phyloP scores from a whole-genome alignment of 345 rosid species.

The Rubroshorea leprosula region DNA sequence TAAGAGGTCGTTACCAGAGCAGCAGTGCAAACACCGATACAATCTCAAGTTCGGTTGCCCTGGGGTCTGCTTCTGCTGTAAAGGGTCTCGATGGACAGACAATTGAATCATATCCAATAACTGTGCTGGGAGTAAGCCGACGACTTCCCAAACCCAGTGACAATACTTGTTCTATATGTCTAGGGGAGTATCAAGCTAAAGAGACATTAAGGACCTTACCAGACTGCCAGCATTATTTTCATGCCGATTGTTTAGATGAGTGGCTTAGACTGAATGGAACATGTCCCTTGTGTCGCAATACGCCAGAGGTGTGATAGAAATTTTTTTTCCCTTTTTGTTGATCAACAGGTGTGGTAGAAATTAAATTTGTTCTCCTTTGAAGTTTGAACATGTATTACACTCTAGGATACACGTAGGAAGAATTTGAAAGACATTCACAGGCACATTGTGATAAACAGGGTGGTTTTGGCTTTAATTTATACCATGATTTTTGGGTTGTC shows the following conservation, averaged over 20 bases:
- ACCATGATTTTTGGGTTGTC: too few relatives aligned
- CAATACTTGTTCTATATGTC: conserved; percentile 44
- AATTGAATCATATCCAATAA: conserved; percentile 52
- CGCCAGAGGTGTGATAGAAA: conserved; percentile 10
- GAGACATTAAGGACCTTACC: conserved; percentile 52
- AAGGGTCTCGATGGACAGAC: conserved; percentile 34
- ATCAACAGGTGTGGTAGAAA: too few relatives aligned
- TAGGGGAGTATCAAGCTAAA: conserved; percentile 41
- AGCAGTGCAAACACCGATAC: neutral
- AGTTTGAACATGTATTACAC: too few relatives aligned
- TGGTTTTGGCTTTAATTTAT: too few relatives aligned
- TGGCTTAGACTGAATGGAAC: conserved; percentile 51
- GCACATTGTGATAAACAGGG: too few relatives aligned
- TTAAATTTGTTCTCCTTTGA: too few relatives aligned
- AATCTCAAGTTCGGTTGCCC: neutral
- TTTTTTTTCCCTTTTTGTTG: too few relatives aligned
- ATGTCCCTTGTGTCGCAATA: conserved; percentile 54
- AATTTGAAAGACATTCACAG: too few relatives aligned
- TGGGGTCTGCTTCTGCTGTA: neutral
- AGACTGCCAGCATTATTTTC: conserved; percentile 54
- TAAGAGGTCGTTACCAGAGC: neutral
- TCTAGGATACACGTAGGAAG: too few relatives aligned
- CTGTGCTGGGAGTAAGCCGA: conserved; percentile 35
- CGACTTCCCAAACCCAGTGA: conserved; percentile 38
- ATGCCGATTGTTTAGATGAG: conserved; percentile 46